A percentile compares a stretch with the other conserved stretches of the same genome.
These are phyloP conservation scores for Hexamita inflata DNA, from an alignment of 208 protist species.

Conservation along the genomic window DNA sequence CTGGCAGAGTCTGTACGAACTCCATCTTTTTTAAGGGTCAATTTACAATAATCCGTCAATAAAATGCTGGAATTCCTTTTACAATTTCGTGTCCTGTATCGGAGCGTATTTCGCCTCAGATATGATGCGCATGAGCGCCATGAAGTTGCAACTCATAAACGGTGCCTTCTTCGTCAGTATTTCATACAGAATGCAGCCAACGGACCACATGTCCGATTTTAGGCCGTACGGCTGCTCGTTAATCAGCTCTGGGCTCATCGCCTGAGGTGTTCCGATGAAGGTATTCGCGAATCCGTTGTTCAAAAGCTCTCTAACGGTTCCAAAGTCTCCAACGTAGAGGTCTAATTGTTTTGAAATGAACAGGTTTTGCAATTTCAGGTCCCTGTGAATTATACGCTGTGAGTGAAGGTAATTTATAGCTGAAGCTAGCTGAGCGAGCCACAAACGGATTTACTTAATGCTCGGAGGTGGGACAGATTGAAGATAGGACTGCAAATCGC, in stretches of 20 bases:
- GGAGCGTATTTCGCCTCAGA: too few relatives aligned
- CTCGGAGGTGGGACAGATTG: not conserved
- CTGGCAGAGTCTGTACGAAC: too few relatives aligned
- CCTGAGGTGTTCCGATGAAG: slow-evolving; percentile 41
- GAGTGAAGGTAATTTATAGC: not conserved
- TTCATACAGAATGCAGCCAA: slow-evolving; percentile 46
- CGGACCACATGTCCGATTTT: slow-evolving; percentile 43
- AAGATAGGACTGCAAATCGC: not conserved
- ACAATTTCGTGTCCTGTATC: too few relatives aligned
- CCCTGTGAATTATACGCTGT: not conserved
- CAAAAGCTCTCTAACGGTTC: not conserved
- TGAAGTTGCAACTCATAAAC: not conserved
- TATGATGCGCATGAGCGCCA: slow-evolving; percentile 5
- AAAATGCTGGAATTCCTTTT: too few relatives aligned
- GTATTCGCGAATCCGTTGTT: not conserved
- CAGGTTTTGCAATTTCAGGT: slow-evolving; percentile 11
- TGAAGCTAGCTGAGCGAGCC: slow-evolving; percentile 10
- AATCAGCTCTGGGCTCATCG: slow-evolving; percentile 44
- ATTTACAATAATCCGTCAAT: too few relatives aligned
- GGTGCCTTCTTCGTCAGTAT: slow-evolving; percentile 17
- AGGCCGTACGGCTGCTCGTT: slow-evolving; percentile 34
- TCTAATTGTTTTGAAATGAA: not conserved
- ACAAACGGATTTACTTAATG: slow-evolving; percentile 2
- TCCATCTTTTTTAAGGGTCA: too few relatives aligned
- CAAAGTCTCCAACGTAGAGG: slow-evolving; percentile 6